These are phyloP conservation scores for Nannochloropsis salina DNA, from an alignment of 108 stramenopile genomes.

Conservation along the genomic window DNA sequence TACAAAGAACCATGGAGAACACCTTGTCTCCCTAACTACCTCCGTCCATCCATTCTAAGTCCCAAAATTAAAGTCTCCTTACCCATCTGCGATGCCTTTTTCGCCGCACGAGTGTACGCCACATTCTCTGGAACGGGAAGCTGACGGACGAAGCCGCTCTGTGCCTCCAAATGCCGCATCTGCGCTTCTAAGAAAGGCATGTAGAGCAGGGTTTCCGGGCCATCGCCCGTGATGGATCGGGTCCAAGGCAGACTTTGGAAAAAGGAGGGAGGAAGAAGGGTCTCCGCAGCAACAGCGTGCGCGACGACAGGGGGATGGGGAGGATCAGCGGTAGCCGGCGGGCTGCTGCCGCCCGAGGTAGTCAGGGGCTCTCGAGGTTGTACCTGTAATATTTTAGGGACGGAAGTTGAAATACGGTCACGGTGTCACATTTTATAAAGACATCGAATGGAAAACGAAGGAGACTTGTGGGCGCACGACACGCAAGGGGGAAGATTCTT, in stretches of 20 bases:
- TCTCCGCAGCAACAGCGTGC: background rate
- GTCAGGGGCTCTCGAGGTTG: background rate
- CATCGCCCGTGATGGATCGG: background rate
- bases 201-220: slow-evolving; percentile 28
- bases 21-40: background rate
- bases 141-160: slow-evolving; percentile 32
- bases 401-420: too few relatives aligned
- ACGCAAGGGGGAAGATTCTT: too few relatives aligned
- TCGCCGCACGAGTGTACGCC: slow-evolving; percentile 26
- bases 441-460: too few relatives aligned
- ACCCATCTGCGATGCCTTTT: slow-evolving; percentile 33
- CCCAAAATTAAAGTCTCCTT: background rate
- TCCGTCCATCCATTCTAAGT: background rate
- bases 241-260: slow-evolving; percentile 17
- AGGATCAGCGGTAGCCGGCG: background rate
- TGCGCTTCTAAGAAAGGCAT: slow-evolving; percentile 47
- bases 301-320: background rate
- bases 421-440: too few relatives aligned
- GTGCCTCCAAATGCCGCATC: slow-evolving; percentile 33
- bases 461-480: too few relatives aligned
- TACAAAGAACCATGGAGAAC: background rate
- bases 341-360: background rate
- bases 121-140: slow-evolving; percentile 35
- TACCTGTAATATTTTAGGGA: background rate
- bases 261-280: background rate